Base-by-base conservation (phyloP, 352 stramenopile genomes). In the Globisporangium nagaii region DNA sequence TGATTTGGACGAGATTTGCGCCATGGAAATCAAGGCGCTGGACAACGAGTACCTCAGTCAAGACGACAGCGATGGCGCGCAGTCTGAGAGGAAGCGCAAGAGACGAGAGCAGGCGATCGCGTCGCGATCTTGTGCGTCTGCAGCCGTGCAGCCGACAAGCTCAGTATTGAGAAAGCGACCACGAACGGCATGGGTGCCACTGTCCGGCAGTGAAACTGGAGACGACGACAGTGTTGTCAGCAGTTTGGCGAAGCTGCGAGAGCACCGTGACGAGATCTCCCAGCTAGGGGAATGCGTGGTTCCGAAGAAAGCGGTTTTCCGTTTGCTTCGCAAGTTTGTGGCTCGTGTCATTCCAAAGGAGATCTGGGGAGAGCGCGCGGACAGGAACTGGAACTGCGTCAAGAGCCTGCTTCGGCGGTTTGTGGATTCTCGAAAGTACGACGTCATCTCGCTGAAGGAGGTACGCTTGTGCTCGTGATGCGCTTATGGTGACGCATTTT, bases 1-100 rank as follows among this genome's bases (percentile, higher is more conserved):
- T 15, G 24, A 12, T 24, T 12, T 40, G 19, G 20, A 65, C 28
- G 46, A 7, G 27, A 30, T 79, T 6, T 19, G 41, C 10, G 60
- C 58, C 7, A 62, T 78, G 17, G 46, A 69, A 45, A 31, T 39
- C 3, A 74, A 65, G 42, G 63, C 60, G 2, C 44, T 83, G 10
- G 66, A 84, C 39, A 75, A 77, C 36, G 79, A 68, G 45, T 90
- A 88, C 43, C 25, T 84, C 19, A 91, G 66, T 27, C 80, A 91
- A 58, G 53, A 53, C 44, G 73, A 79, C 30, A 67, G 25, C 30
- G 41, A 67, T 10, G 45, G 15, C 5, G 34, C 41, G 4, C 63
- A 27, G 9, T 52, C 46, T 6, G 61, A 68, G 30, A 60, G 64
- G 8, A 86, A 88, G 35, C 60, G 76, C 25, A 84, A 86, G 40